phyloP scores from a whole-genome alignment of 2,329 filamentous ascomycete species.

The Claviceps lovelessii region DNA sequence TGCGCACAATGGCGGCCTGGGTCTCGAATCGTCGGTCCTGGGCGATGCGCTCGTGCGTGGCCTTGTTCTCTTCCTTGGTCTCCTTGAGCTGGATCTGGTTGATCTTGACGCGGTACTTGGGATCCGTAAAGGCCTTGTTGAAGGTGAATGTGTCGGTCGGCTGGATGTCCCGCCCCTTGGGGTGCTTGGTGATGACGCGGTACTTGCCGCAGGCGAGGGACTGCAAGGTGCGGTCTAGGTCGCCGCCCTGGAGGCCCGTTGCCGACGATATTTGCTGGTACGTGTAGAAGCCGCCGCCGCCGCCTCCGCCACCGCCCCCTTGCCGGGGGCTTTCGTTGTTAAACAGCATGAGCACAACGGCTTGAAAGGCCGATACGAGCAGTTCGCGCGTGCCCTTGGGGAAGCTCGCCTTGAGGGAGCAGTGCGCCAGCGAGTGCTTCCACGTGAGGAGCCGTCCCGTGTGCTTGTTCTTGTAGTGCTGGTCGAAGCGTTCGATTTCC shows the following conservation, averaged over 20 bases:
- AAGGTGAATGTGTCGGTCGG: constrained; percentile 71
- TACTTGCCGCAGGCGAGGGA: constrained; percentile 86
- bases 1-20: constrained; percentile 76
- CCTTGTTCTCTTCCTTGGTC: constrained; percentile 87
- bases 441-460: constrained; percentile 74
- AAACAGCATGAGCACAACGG: constrained; percentile 79
- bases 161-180: constrained; percentile 69
- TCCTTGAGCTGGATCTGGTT: constrained; percentile 97
- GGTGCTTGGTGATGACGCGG: constrained; percentile 70
- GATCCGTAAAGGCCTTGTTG: constrained; percentile 62
- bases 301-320: constrained; percentile 10
- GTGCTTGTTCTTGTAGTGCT: constrained; percentile 80
- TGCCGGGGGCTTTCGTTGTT: constrained; percentile 50
- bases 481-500: constrained; percentile 70
- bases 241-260: constrained; percentile 59
- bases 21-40: constrained; percentile 91
- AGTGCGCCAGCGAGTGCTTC: constrained; percentile 90
- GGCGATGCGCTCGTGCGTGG: constrained; percentile 78
- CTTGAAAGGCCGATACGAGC: constrained; percentile 82
- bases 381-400: constrained; percentile 72
- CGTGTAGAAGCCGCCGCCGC: constrained; percentile 42
- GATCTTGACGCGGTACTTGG: constrained; percentile 88
- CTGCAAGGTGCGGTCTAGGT: constrained; percentile 82
- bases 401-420: constrained; percentile 69
- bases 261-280: constrained; percentile 63